Percentiles rank a stretch among this genome's conserved stretches.
phyloP scores from a whole-genome alignment of 176 grass and related monocot genomes.

The Avena eriantha region DNA sequence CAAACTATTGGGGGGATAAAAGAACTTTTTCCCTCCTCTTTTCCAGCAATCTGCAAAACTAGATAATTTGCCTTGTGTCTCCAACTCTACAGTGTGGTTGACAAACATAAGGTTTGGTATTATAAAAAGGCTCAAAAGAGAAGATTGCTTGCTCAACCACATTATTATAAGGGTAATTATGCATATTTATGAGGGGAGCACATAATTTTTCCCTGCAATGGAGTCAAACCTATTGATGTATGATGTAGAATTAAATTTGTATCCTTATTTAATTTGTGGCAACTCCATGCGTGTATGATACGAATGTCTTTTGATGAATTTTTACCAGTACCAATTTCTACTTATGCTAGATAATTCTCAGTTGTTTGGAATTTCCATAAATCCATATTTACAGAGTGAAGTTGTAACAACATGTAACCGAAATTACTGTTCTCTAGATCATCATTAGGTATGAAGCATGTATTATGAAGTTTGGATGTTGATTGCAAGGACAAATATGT shows the following conservation, averaged over 20 bases:
- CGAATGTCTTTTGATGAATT: background rate
- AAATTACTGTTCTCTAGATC: background rate
- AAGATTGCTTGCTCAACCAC: background rate
- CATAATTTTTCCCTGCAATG: conserved; percentile 19
- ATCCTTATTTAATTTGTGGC: background rate
- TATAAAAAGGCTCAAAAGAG: background rate
- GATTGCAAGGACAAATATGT: background rate
- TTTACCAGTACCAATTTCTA: background rate
- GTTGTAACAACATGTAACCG: background rate
- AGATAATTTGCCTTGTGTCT: too few species aligned
- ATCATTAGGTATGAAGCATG: background rate
- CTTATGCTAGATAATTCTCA: background rate
- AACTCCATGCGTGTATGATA: conserved; percentile 4
- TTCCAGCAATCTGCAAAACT: too few species aligned
- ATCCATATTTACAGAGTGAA: background rate
- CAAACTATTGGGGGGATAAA: too few species aligned
- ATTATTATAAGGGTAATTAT: background rate
- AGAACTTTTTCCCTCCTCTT: too few species aligned
- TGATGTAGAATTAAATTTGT: background rate
- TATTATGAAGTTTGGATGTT: background rate
- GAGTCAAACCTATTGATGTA: background rate
- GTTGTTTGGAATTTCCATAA: background rate
- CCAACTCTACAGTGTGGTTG: too few species aligned
- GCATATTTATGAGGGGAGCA: conserved; percentile 1
- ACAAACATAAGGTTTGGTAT: too few species aligned